Base-by-base conservation (phyloP, 2,329 filamentous ascomycete genomes). In the Botrytis byssoidea region DNA sequence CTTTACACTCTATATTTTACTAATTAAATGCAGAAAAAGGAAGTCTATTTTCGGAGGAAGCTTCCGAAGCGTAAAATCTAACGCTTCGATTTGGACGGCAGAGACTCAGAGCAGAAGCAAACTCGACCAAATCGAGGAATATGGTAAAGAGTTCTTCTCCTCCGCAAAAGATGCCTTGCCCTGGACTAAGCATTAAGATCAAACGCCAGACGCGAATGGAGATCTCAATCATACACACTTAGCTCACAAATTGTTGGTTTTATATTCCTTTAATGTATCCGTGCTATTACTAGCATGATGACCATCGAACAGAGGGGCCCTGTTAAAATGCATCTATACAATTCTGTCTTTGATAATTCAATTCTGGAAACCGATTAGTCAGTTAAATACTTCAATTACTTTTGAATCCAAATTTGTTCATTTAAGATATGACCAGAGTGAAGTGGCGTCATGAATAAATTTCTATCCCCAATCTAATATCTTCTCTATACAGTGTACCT, bases 131-230 rank as follows among this genome's bases (percentile, higher is more conserved):
- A 57, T 68, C 18, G 66, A 68, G 35, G 66, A 68, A 57, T 68
- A 68, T 68, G 48, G 66, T 18, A 68, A 68, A 42, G 66, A 68
- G 10, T 57, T 68, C 12, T 5, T 68, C 18, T 37, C 35, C 48
- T 68, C 66, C 22, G 66, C 66, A 3, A 68, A 68, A 18, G 48
- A 42, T 25, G 66, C 66, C 5, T 57, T 68, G 35, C 66, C n/a
- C 10, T 55, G 66, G 66, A 32, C 32, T 18, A 68, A 68, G 14
- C 18, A 57, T 16, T 32, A 20, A 57, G 48, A 25, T 57, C n/a
- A n/a, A 22, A 25, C 3, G 10, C 9, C 3, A 22, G 18, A 1
- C 35, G 2, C 1, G 1, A 51, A 40, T 1, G 22, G 9, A 4
- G 16, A 55, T 7, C 7, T 22, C 14, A 16, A 22, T 8, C 12